Conservation (phyloP, 257 asterid species). For the Capsicum chinense region DNA sequence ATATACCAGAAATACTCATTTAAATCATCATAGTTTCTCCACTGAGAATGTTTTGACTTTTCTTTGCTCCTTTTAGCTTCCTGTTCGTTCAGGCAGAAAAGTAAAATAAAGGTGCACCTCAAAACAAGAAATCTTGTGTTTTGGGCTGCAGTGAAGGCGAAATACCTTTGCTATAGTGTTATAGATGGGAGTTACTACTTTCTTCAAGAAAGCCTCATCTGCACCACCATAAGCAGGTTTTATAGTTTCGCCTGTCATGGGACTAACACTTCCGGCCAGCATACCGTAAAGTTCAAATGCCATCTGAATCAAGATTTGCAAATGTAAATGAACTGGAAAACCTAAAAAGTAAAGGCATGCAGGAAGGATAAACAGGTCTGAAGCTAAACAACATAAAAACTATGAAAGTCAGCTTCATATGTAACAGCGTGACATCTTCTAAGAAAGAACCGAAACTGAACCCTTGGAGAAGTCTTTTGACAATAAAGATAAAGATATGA, state of each 20-base stretch:
- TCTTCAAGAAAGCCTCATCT: slow-evolving; percentile 86
- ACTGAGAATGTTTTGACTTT: slow-evolving; percentile 76
- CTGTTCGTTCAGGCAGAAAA: slow-evolving; percentile 46
- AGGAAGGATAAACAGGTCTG: slow-evolving; percentile 1
- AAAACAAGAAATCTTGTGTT: neutral
- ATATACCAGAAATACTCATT: slow-evolving; percentile 91
- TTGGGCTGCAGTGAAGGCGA: neutral
- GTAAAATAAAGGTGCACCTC: slow-evolving; percentile 10
- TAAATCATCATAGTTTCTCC: slow-evolving; percentile 97
- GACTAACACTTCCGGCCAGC: slow-evolving; percentile 96
- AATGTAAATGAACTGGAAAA: slow-evolving; percentile 29
- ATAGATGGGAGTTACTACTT: slow-evolving; percentile 89
- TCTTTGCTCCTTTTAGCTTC: slow-evolving; percentile 77
- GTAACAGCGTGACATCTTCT: slow-evolving; percentile 20
- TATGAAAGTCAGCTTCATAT: slow-evolving; percentile 13
- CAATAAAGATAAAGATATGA: slow-evolving; percentile 9
- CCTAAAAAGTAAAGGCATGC: slow-evolving; percentile 11
- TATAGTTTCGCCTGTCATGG: slow-evolving; percentile 88
- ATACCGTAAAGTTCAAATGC: slow-evolving; percentile 90
- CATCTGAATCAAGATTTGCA: slow-evolving; percentile 58
- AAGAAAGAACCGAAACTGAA: neutral
- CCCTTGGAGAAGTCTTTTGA: neutral
- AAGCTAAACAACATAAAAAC: neutral
- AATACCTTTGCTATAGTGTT: slow-evolving; percentile 68
- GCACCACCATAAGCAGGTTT: slow-evolving; percentile 97